These are phyloP conservation scores for Hippophae rhamnoides DNA, from an alignment of 306 rosid species.

Conservation along the genomic window DNA sequence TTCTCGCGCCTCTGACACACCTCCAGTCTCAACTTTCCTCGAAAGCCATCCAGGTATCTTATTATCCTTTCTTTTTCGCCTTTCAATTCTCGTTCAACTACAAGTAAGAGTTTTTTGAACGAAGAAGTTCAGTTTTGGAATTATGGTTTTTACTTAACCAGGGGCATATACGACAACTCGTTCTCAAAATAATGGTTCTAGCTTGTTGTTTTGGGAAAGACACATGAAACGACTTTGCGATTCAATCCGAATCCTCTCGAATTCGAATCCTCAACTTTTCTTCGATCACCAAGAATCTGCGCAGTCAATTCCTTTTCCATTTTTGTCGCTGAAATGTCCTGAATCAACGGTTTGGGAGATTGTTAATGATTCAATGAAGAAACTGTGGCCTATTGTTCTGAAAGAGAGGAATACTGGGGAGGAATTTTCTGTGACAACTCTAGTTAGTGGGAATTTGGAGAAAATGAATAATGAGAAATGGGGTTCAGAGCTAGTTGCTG, in stretches of 20 bases:
- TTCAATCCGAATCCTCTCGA: conserved; percentile 44
- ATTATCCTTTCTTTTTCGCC: not conserved
- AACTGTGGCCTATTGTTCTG: conserved; percentile 46
- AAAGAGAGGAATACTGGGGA: conserved; percentile 35
- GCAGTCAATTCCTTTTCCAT: conserved; percentile 11
- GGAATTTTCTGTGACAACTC: conserved; percentile 62
- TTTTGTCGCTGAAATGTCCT: conserved; percentile 19
- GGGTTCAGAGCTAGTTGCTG: conserved; percentile 25
- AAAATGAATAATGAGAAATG: conserved; percentile 25
- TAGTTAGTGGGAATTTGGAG: conserved; percentile 51
- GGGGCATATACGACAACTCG: conserved; percentile 95
- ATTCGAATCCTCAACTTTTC: conserved; percentile 44
- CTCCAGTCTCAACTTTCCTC: conserved; percentile 50
- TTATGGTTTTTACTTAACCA: conserved; percentile 4
- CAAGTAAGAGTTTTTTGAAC: not conserved
- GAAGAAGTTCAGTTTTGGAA: not conserved
- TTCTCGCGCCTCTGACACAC: conserved; percentile 32
- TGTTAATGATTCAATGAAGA: conserved; percentile 40
- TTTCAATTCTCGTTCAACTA: not conserved
- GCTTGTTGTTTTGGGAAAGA: conserved; percentile 71
- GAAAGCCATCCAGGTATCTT: conserved; percentile 57
- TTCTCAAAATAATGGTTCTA: conserved; percentile 56
- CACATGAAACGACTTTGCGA: conserved; percentile 62
- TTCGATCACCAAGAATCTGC: conserved; percentile 26
- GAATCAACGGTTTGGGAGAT: conserved; percentile 38